Conservation (phyloP, 192 early-diverging fungal species). For the Chytriomyces sp. region DNA sequence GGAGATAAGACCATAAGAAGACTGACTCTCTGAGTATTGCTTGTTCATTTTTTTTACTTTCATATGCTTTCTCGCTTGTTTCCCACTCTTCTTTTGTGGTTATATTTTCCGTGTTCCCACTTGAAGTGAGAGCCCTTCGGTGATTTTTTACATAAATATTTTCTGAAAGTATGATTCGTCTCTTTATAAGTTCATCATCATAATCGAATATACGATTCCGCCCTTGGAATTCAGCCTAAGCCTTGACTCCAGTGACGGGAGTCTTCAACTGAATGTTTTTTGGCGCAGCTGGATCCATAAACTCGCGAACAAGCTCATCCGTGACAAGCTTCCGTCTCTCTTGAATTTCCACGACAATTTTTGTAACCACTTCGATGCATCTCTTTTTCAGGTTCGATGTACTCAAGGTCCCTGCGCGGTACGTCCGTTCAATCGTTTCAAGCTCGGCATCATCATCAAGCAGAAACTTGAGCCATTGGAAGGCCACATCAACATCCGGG, state of each 20-base stretch:
- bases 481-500: slow-evolving; percentile 93
- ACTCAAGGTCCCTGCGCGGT: slow-evolving; percentile 82
- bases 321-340: slow-evolving; percentile 52
- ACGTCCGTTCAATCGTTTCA: slow-evolving; percentile 66
- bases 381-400: slow-evolving; percentile 88
- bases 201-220: not conserved
- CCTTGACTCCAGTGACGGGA: slow-evolving; percentile 3
- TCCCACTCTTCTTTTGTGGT: not conserved
- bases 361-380: slow-evolving; percentile 84
- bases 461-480: slow-evolving; percentile 94
- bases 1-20: slow-evolving; percentile 19
- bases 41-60: slow-evolving; percentile 10
- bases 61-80: not conserved
- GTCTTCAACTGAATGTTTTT: slow-evolving; percentile 28
- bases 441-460: slow-evolving; percentile 93
- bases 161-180: not conserved
- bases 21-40: slow-evolving; percentile 30
- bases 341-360: slow-evolving; percentile 81
- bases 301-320: slow-evolving; percentile 46
- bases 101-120: not conserved
- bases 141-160: no score
- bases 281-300: slow-evolving; percentile 49
- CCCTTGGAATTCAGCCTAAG: not conserved
- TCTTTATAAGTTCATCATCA: not conserved
- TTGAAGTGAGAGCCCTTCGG: no score